These are phyloP conservation scores for Niveomyces coronatus DNA, from an alignment of 2,329 filamentous ascomycete genomes.

Conservation along the genomic window DNA sequence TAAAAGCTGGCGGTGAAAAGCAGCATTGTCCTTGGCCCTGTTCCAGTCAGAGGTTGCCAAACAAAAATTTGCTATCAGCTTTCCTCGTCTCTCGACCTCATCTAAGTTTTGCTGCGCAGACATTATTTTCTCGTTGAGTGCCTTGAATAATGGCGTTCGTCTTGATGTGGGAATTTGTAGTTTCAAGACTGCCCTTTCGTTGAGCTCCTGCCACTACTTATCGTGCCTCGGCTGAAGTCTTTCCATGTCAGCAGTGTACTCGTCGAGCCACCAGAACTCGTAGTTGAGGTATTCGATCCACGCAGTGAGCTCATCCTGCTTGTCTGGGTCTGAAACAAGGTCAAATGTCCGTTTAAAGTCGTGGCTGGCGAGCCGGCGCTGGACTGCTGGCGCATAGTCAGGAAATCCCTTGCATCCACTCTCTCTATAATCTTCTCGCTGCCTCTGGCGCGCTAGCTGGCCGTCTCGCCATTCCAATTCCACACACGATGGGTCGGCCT, in stretches of 20 bases:
- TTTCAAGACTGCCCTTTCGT: conserved; percentile 20
- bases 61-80: neutral
- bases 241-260: conserved; percentile 11
- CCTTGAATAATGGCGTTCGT: neutral
- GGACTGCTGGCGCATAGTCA: conserved; percentile 17
- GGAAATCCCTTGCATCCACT: conserved; percentile 12
- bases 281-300: conserved; percentile 29
- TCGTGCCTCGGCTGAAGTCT: conserved; percentile 16
- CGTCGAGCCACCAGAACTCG: conserved; percentile 17
- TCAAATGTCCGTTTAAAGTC: conserved; percentile 19
- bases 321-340: conserved; percentile 18
- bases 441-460: neutral
- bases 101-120: neutral
- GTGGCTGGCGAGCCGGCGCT: conserved; percentile 19
- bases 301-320: conserved; percentile 23
- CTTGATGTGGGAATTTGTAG: neutral
- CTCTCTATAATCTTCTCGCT: neutral
- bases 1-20: conserved; percentile 13
- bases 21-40: conserved; percentile 11
- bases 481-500: neutral
- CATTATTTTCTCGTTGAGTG: neutral
- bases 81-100: neutral
- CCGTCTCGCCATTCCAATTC: neutral
- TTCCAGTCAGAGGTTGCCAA: neutral
- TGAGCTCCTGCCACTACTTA: conserved; percentile 21